Evolutionary conservation across 768 basidiomycete genomes (phyloP).

Genomic region (Termitomyces sp.): DNA sequence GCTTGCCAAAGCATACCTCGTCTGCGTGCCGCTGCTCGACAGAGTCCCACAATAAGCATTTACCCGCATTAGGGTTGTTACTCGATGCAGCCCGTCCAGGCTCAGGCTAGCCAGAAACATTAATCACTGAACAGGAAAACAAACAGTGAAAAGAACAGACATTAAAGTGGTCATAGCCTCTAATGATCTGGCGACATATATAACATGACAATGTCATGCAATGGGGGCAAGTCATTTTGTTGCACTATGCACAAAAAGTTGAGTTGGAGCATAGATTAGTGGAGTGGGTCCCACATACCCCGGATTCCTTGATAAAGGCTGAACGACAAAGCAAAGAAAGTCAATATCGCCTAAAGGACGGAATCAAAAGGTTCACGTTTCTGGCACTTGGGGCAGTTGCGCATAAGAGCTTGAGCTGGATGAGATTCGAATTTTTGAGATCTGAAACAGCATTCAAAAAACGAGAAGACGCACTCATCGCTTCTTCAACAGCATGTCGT

Average conservation of each 20-base stretch:
- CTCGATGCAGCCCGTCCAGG: conserved; percentile 17
- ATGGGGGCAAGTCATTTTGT: conserved; percentile 84
- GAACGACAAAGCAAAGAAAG: conserved; percentile 4
- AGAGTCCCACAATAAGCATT: conserved; percentile 68
- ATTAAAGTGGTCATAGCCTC: conserved; percentile 75
- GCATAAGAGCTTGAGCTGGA: conserved; percentile 75
- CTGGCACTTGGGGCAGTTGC: conserved; percentile 83
- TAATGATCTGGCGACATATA: conserved; percentile 70
- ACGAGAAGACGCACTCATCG: conserved; percentile 66
- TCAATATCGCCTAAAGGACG: conserved; percentile 1
- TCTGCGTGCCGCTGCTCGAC: conserved; percentile 62
- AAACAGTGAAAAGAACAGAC: conserved; percentile 25
- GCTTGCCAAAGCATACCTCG: conserved; percentile 45
- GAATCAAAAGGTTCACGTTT: conserved; percentile 48
- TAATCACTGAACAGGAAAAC: conserved; percentile 1
- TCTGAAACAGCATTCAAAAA: no score
- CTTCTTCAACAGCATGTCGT: conserved; percentile 82
- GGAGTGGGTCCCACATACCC: conserved; percentile 42
- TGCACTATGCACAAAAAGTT: conserved; percentile 55
- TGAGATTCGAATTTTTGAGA: not conserved
- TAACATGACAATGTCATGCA: conserved; percentile 81
- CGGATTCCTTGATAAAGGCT: conserved; percentile 80
- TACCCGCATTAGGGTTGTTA: conserved; percentile 25
- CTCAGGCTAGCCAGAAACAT: conserved; percentile 9
- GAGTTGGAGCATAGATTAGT: not conserved